phyloP scores from a whole-genome alignment of 192 early-diverging fungal genomes.

The Chytriomyces confervae region DNA sequence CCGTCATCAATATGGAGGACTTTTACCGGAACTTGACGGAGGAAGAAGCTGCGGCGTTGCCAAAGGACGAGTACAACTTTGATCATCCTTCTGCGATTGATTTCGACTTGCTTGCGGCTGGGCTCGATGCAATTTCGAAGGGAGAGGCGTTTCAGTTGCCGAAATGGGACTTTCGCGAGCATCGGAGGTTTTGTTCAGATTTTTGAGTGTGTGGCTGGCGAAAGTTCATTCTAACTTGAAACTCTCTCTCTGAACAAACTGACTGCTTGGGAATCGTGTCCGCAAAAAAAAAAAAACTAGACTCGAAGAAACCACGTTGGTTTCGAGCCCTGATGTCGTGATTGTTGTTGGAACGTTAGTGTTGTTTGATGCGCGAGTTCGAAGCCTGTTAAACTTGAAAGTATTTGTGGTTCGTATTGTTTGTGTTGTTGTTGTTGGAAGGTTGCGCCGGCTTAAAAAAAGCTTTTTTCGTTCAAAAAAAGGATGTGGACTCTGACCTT shows the following conservation, averaged over 20 bases:
- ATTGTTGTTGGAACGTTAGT: conserved; percentile 81
- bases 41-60: conserved; percentile 27
- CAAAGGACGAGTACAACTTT: conserved; percentile 50
- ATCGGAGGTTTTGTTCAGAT: conserved; percentile 45
- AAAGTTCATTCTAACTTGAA: too few species aligned
- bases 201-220: not conserved
- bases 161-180: conserved; percentile 62
- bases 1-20: conserved; percentile 40
- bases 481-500: conserved; percentile 79
- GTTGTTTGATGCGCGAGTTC: conserved; percentile 61
- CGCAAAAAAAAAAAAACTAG: not conserved
- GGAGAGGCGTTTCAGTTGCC: conserved; percentile 64
- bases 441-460: not conserved
- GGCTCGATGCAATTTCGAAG: conserved; percentile 56
- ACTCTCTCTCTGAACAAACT: not conserved
- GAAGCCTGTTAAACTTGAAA: conserved; percentile 75
- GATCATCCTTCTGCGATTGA: conserved; percentile 74
- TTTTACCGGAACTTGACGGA: conserved; percentile 46
- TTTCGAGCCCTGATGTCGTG: conserved; percentile 66
- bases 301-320: conserved; percentile 29
- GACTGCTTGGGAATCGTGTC: not conserved
- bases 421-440: not conserved
- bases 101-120: conserved; percentile 66
- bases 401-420: conserved; percentile 47
- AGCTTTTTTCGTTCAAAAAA: conserved; percentile 44